A percentile compares a stretch with the other conserved stretches of the same genome.
Conservation (phyloP, 2,329 filamentous ascomycete genomes). For the Metarhizium anisopliae region DNA sequence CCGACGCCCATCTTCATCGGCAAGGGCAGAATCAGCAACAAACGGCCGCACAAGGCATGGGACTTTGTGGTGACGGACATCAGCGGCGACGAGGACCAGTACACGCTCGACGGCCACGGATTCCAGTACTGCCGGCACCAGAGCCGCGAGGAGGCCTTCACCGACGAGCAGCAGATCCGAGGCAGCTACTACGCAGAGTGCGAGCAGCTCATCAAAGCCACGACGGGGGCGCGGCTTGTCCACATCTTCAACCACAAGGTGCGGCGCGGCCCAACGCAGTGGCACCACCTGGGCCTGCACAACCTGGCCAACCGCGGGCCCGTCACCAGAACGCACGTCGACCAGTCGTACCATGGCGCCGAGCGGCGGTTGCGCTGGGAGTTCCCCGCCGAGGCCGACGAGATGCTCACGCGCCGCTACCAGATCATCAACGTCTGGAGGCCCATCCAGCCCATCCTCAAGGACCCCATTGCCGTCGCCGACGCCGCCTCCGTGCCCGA, state of each 20-base stretch:
- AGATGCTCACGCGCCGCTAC: conserved; percentile 27
- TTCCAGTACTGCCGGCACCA: conserved; percentile 28
- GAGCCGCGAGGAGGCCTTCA: conserved; percentile 23
- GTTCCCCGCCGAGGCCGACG: conserved; percentile 33
- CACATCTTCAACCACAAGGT: conserved; percentile 69
- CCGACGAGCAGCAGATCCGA: conserved; percentile 51
- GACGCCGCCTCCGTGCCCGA: conserved; percentile 41
- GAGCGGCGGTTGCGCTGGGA: conserved; percentile 25
- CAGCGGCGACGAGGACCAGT: conserved; percentile 28
- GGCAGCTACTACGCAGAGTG: conserved; percentile 64
- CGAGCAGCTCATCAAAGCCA: conserved; percentile 53
- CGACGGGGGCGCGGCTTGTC: conserved; percentile 49
- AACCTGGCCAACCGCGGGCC: conserved; percentile 45
- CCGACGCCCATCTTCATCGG: conserved; percentile 26
- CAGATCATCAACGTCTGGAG: conserved; percentile 44
- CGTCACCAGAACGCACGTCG: conserved; percentile 34
- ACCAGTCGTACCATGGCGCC: conserved; percentile 41
- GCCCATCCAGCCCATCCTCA: conserved; percentile 26
- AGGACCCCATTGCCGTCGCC: conserved; percentile 44
- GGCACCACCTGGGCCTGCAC: conserved; percentile 59
- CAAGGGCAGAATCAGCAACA: conserved; percentile 17
- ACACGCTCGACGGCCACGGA: conserved; percentile 31
- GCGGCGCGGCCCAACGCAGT: conserved; percentile 41
- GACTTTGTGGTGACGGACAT: conserved; percentile 31
- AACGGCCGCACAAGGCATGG: conserved; percentile 30